Base-by-base conservation (phyloP, 495 filamentous ascomycete genomes). In the Thermothielavioides terrestris region DNA sequence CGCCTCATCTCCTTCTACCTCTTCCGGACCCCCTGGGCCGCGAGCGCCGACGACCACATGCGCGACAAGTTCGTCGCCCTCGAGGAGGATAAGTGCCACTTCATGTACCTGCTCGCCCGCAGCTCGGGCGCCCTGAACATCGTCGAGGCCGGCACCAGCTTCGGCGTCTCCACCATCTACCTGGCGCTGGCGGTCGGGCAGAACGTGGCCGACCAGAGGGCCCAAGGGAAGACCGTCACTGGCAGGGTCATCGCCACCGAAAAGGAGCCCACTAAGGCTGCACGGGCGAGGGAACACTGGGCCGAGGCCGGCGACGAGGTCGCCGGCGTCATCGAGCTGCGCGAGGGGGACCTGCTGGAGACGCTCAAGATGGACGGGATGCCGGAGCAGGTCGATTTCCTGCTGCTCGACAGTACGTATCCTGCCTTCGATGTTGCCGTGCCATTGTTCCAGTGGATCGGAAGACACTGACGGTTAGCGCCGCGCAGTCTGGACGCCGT, bases 261-360 rank as follows among this genome's bases (percentile, higher is more conserved):
- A 35, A 48, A 48, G 45, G 45, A 48, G 25, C 45, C 45, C 34
- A 48, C n/a, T 11, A 48, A 48, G 35, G 45, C 45, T 8, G 45
- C 34, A 5, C 32, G 34, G 6, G 45, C 45, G 21, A 38, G 45
- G 34, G 25, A 48, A 25, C 45, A 48, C 35, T 48, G 44, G 44
- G 34, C 44, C 8, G 44, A 47, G 44, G 44, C 44, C 1, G 34
- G 45, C 0, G 45, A 48, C 11, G 45, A 48, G 25, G 25, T 48
- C 2, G 35, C 23, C 0, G 35, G 45, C 6, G 15, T 48, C 11
- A 48, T 48, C 10, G 45, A 48, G 25, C 22, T 48, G 15, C 23
- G 45, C 7, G 45, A 48, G 35, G 45, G 45, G 5, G 23, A 48
- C 8, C 25, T 48, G n/a, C 25, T 48, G 3, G 45, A 48, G 45